Base-by-base conservation (phyloP, 1,139 yeast genomes). In the Taphrina communis region DNA sequence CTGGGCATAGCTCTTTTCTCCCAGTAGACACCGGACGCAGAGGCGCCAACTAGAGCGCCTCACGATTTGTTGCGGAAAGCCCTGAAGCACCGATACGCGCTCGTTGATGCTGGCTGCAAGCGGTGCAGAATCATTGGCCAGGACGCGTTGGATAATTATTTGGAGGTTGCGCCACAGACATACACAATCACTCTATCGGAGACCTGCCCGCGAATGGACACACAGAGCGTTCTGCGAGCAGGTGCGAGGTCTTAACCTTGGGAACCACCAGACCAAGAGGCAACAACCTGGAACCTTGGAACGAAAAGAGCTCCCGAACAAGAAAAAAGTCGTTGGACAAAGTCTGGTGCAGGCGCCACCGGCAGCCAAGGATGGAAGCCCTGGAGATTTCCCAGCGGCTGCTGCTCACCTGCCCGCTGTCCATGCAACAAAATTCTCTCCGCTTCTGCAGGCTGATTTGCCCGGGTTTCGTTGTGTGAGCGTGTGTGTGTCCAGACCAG, bases 351-450 rank as follows among this genome's bases (percentile, higher is more conserved):
- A 44, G 48, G 19, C 48, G 48, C 48, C 48, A 44, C 48, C 19
- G 48, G 48, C 42, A 3, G 42, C 11, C 14, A 11, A 14, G 42
- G 42, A 25, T 25, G 31, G 31, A 2, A 17, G 17, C 17, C 17
- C 17, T 17, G 17, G 17, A 25, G 31, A 25, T 25, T 25, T 25
- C 31, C 31, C 31, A 4, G 31, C 42, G 2, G 42, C 42, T 39
- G 42, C 2, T 9, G 42, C 42, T 39, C 42, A 14, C 42, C 6
- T 39, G 42, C 42, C 42, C 11, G 42, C 42, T 14, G n/a, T 17
- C n/a, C 48, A 44, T n/a, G 12, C n/a, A 14, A 44, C 48, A 44
- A 44, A 44, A 44, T 44, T 44, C 48, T 44, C 48, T 44, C 48
- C 48, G 48, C 48, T 44, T 9, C 17, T 12, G 17, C n/a, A 7